Conservation (phyloP, 1,284 basidiomycete genomes). For the Malassezia caprae region DNA sequence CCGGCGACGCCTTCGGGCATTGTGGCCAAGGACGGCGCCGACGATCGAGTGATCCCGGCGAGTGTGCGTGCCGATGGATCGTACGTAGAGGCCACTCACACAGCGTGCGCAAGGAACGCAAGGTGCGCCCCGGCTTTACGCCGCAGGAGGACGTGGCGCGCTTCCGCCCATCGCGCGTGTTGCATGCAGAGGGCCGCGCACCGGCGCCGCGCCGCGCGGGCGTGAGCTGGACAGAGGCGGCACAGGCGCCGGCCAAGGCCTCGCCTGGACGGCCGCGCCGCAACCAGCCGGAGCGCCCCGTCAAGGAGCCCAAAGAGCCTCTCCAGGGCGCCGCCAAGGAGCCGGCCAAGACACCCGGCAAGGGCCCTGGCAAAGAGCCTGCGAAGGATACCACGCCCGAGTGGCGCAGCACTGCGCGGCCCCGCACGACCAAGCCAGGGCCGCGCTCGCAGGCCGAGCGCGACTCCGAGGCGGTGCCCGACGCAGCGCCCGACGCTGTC, state of each 20-base stretch:
- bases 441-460: background rate
- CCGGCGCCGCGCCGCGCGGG: background rate
- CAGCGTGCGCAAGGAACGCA: slow-evolving; percentile 15
- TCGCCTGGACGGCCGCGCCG: background rate
- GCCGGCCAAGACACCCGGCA: background rate
- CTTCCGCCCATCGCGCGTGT: slow-evolving; percentile 5
- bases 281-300: background rate
- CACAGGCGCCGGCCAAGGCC: background rate
- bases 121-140: slow-evolving; percentile 14
- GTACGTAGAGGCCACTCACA: slow-evolving; percentile 8
- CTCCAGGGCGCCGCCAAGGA: background rate
- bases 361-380: background rate
- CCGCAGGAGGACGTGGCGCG: slow-evolving; percentile 13
- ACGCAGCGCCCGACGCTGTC: background rate
- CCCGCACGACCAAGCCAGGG: background rate
- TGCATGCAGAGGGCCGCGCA: background rate
- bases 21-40: background rate
- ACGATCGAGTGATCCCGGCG: slow-evolving; percentile 3
- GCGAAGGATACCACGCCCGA: background rate
- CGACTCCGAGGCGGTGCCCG: background rate
- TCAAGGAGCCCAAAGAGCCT: background rate
- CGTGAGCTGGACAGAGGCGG: background rate
- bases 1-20: slow-evolving; percentile 13
- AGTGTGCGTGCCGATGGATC: slow-evolving; percentile 18
- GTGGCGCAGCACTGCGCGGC: background rate